Base-by-base conservation (phyloP, 345 rosid genomes). In the Anastatica hierochuntica region DNA sequence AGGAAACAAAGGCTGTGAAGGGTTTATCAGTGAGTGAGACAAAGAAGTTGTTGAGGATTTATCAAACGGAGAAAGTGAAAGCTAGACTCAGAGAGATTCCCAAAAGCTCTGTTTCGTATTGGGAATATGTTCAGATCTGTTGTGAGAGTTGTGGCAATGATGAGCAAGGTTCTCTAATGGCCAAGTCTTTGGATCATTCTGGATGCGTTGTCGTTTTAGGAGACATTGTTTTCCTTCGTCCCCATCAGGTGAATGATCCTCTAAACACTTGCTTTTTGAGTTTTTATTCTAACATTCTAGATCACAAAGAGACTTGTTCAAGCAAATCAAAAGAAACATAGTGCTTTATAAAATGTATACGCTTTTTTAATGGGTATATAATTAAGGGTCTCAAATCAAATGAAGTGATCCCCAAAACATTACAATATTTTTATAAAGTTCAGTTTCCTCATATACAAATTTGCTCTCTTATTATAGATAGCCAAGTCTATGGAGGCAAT, bases 161-260 rank as follows among this genome's bases (percentile, higher is more conserved):
- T 38, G 74, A 66, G 4, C 80, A 72, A 51, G 95, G 80, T 3
- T 23, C 46, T 2, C 80, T 74, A 44, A 63, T 83, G 6, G 90
- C 95, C 0, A 74, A 76, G 54, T 51, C 60, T 76, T 49, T 85
- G 52, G 95, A 90, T 43, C 68, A 75, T n/a, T 69, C 77, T 0
- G 88, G 86, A 37, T 71, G 73, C 72, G 94, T 85, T 71, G 70
- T 85, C 76, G 86, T 90, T 56, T 53, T 74, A 10, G 88, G 95
- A n/a, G 67, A 73, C 51, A 45, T 75, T 7, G 97, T 81, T 15
- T 77, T 74, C 3, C 90, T 90, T 58, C 77, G 77, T 29, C 94
- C 95, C 2, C 84, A 81, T 49, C 84, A 90, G 95, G 97, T 85
- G 59, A 19, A 5, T 24, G 10, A 47, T 12, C 19, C 12, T 51